Base-by-base conservation (phyloP, 2,329 filamentous ascomycete species). In the Colletotrichum sp. region DNA sequence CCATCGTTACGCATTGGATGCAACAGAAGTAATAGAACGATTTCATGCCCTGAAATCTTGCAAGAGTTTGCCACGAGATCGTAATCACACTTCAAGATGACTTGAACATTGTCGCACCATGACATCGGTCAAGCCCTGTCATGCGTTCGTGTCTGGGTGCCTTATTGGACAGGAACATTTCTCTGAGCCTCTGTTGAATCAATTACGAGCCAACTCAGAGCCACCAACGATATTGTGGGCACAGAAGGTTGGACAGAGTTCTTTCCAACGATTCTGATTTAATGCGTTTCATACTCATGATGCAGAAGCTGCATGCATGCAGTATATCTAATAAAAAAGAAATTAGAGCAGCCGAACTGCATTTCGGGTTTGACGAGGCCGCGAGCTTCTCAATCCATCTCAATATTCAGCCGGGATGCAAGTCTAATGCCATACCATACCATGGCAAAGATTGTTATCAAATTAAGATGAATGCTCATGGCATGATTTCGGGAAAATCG, bases 381-480 rank as follows among this genome's bases (percentile, higher is more conserved):
- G 0, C 12, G 4, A 32, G 4, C 10, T 2, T 1, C 30, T 70
- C 26, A 70, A 8, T 62, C 57, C 36, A 65, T 18, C 15, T 70
- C 60, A n/a, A 80, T 26, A 10, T 78, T 65, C 34, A 84, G 32
- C 59, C 72, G 77, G 10, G 75, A 80, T 0, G 79, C 82, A 69
- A 85, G 44, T 36, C 78, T 80, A 65, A 79, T 79, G 24, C 83
- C 82, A 74, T 83, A 84, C 77, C 79, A 80, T 8, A 84, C 10
- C 78, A 81, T 80, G 1, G 81, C 80, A 5, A 78, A 81, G 5
- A 87, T 80, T 0, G 82, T 80, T 13, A 87, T 76, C 30, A 87
- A 75, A 68, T 87, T 87, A 10, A 87, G 73, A 44, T 87, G 85
- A 66, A 87, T 87, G 69, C 83, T 85, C 84, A 86, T 87, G 24